These are phyloP conservation scores for Populus simonii DNA, from an alignment of 345 rosid genomes.

Conservation along the genomic window DNA sequence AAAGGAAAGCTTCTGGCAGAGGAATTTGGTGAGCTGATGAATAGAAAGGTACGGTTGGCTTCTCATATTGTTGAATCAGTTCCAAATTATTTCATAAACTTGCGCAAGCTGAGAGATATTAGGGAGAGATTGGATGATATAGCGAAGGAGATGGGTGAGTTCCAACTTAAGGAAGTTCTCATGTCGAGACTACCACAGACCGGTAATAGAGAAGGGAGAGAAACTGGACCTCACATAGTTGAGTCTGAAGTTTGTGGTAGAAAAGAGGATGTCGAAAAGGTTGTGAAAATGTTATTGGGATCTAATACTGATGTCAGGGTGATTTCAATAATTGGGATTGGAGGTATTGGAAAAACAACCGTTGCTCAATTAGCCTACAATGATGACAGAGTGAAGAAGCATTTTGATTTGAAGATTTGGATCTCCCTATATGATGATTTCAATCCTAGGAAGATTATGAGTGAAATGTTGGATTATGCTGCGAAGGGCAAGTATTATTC, in stretches of 20 bases:
- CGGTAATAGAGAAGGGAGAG: neutral
- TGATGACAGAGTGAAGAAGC: neutral
- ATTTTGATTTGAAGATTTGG: neutral
- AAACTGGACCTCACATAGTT: neutral
- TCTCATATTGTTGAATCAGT: neutral
- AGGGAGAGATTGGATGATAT: conserved; percentile 16
- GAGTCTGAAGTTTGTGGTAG: neutral
- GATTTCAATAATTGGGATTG: neutral
- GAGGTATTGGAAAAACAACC: neutral
- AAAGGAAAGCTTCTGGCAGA: neutral
- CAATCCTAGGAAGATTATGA: neutral
- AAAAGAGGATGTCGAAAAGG: neutral
- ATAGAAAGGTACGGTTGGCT: neutral
- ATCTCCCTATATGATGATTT: neutral
- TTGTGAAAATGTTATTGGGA: neutral
- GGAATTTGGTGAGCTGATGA: neutral
- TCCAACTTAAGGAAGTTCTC: neutral
- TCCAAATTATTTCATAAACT: neutral
- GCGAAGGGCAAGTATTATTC: neutral
- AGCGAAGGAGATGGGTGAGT: neutral
- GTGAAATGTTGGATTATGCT: neutral
- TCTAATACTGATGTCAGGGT: neutral
- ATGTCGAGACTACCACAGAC: neutral
- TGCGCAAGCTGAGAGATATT: neutral
- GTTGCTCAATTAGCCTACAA: neutral